Evolutionary conservation across 2,329 filamentous ascomycete genomes (phyloP), one percentile per base, ranked within the genome.

Genomic region (Cordyceps javanica): DNA sequence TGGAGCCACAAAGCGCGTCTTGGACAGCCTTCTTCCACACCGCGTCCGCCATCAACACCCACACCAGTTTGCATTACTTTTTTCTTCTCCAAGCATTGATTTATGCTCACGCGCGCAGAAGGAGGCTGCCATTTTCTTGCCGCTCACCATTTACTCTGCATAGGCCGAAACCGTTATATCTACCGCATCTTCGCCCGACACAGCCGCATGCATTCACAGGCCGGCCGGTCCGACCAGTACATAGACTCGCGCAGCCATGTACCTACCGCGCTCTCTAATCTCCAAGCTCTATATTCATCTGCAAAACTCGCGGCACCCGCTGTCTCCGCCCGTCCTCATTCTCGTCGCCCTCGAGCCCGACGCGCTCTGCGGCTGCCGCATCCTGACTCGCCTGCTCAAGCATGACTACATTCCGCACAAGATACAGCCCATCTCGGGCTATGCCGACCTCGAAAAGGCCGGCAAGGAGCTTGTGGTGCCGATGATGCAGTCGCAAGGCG

Each of bases 371-470:
- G 94, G 92, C 61, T 96, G 91, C 71, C 91, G 92, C 61, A 97
- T 99, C 60, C 84, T 99, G 49, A 96, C 93, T 3, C 83, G 88
- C 52, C 81, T 99, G n/a, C 80, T 99, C 60, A 97, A 96, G 75
- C 89, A 93, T 79, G 94, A 99, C 77, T 97, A 96, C 70, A 96
- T 99, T 65, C 90, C 89, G 14, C 93, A 97, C 77, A 97, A 97
- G 74, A 96, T 97, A 68, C 90, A 97, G 67, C 94, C 94, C 1
- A 88, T 99, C 56, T 85, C 90, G 21, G 94, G 94, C 57, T 97
- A 97, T 83, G 87, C 85, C 63, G 94, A 97, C 70, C 83, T 99
- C 48, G 82, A 90, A 68, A 86, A 85, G 64, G 88, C 88, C 23
- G 92, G 92, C 46, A 82, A 83, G 67, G 86, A 92, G 63, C 79